Conservation (phyloP, 2,329 filamentous ascomycete species). For the Coniochaeta prunicola region DNA sequence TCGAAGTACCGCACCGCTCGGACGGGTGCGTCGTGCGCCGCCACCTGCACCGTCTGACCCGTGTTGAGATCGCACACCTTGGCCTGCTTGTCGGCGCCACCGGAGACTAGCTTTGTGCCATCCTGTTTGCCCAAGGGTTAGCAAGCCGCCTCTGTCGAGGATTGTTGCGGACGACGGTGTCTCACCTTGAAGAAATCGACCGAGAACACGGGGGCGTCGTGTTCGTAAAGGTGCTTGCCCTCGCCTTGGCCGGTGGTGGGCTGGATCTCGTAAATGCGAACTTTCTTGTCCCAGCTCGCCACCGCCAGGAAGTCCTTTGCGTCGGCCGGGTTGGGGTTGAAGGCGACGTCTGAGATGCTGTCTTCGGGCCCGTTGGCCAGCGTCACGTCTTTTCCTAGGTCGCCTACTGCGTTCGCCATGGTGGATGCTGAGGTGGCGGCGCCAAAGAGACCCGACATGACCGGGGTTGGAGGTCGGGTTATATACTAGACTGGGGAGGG, state of each 20-base stretch:
- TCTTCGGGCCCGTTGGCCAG: conserved; percentile 76
- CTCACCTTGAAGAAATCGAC: conserved; percentile 84
- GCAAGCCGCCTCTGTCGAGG: neutral
- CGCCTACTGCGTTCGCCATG: conserved; percentile 70
- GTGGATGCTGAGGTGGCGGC: conserved; percentile 41
- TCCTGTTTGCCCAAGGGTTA: conserved; percentile 51
- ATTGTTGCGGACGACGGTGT: conserved; percentile 1
- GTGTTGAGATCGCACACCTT: conserved; percentile 77
- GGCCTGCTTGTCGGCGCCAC: conserved; percentile 83
- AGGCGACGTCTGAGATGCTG: conserved; percentile 79
- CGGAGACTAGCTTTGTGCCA: conserved; percentile 80
- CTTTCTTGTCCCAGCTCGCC: conserved; percentile 95
- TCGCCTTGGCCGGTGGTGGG: conserved; percentile 63
- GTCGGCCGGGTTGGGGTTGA: conserved; percentile 45
- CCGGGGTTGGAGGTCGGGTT: neutral
- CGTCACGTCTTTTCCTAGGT: conserved; percentile 82
- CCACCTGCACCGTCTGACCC: conserved; percentile 63
- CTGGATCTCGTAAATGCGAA: conserved; percentile 91
- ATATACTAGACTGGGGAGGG: conserved; percentile 11
- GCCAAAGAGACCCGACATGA: conserved; percentile 60
- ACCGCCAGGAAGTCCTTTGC: conserved; percentile 76
- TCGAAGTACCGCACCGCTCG: conserved; percentile 74
- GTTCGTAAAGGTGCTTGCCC: conserved; percentile 79
- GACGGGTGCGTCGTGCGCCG: conserved; percentile 79
- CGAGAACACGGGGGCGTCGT: conserved; percentile 76